Evolutionary conservation across 208 protist genomes (phyloP).

Genomic region (Lotmaria passim): DNA sequence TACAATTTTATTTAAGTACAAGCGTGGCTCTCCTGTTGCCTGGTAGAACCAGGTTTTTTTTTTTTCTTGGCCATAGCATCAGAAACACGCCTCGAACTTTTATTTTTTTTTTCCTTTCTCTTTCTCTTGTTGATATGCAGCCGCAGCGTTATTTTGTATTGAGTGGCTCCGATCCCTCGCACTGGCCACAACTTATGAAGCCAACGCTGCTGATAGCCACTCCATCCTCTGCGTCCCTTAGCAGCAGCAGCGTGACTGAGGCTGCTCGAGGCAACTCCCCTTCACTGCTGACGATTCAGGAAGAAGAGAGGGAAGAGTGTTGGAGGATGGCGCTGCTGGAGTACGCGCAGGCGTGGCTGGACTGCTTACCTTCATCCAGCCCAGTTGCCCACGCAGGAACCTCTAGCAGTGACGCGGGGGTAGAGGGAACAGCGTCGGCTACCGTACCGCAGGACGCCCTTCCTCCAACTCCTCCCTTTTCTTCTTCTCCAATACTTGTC

Average conservation of each 20-base stretch:
- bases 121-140: no score
- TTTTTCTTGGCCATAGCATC: no score
- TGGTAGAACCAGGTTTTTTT: no score
- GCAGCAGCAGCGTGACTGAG: no score
- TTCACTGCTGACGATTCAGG: neutral
- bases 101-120: no score
- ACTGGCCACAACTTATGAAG: slow-evolving; percentile 19
- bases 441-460: neutral
- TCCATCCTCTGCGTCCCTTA: no score
- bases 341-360: slow-evolving; percentile 18
- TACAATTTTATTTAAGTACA: no score
- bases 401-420: neutral
- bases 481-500: neutral
- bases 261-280: no score
- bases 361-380: neutral
- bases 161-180: no score
- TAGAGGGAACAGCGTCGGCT: neutral
- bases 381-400: neutral
- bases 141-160: no score
- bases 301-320: neutral
- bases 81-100: no score
- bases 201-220: neutral
- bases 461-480: neutral
- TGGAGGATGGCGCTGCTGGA: neutral
- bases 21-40: no score